These are phyloP conservation scores for Leishmania major DNA, from an alignment of 208 protist genomes.

Conservation along the genomic window DNA sequence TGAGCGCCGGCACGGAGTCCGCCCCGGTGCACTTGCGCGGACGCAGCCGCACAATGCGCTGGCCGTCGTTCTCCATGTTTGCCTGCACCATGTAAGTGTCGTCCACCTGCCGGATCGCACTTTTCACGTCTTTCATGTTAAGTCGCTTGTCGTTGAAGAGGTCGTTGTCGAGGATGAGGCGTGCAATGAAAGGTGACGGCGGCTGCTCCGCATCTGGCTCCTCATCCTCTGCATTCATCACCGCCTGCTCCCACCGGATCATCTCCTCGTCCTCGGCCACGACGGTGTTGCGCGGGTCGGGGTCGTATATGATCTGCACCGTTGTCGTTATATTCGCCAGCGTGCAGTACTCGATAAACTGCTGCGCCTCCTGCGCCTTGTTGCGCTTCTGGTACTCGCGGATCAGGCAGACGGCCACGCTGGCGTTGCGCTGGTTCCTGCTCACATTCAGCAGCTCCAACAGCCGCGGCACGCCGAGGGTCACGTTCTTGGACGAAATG, in stretches of 20 bases:
- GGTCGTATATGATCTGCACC: constrained; percentile 98
- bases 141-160: constrained; percentile 94
- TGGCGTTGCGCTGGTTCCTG: constrained; percentile 96
- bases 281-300: constrained; percentile 91
- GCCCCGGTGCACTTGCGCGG: constrained; percentile 39
- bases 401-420: constrained; percentile 94
- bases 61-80: constrained; percentile 94
- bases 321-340: constrained; percentile 88
- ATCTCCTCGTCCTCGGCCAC: constrained; percentile 95
- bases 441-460: constrained; percentile 99
- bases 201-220: constrained; percentile 31
- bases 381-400: constrained; percentile 52
- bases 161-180: constrained; percentile 94
- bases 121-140: constrained; percentile 93
- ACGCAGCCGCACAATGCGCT: constrained; percentile 94
- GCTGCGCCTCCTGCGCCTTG: constrained; percentile 90
- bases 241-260: constrained; percentile 62
- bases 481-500: constrained; percentile 99
- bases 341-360: constrained; percentile 95
- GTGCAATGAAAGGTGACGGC: constrained; percentile 95
- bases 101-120: constrained; percentile 89
- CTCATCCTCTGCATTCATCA: constrained; percentile 60
- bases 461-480: constrained; percentile 99
- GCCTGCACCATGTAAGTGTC: constrained; percentile 81
- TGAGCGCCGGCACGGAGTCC: constrained; percentile 68